Percentiles rank a stretch among this genome's conserved stretches.
phyloP scores from a whole-genome alignment of 2,329 filamentous ascomycete genomes.

The Nemania sp. region DNA sequence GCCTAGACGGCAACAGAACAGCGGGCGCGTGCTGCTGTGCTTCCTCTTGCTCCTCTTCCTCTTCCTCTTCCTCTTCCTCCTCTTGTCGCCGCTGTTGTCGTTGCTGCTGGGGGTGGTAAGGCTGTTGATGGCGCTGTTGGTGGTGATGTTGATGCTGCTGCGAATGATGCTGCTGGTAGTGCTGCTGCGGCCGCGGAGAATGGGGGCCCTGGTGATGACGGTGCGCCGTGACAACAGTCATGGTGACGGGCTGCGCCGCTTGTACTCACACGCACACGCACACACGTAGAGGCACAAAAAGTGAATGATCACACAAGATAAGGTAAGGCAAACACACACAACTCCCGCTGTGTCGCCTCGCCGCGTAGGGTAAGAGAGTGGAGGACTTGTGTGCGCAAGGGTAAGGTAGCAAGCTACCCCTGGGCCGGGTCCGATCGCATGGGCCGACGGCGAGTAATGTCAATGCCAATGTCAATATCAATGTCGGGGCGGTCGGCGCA shows the following conservation, averaged over 20 bases:
- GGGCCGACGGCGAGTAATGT: background rate
- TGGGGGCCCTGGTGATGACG: slow-evolving; percentile 29
- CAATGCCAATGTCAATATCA: too few relatives aligned
- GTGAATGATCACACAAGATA: background rate
- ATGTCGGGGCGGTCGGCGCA: too few relatives aligned
- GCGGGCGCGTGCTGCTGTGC: slow-evolving; percentile 5
- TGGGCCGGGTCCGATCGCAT: slow-evolving; percentile 12
- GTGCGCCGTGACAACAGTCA: slow-evolving; percentile 37
- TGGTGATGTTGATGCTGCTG: slow-evolving; percentile 19
- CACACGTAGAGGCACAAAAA: too few relatives aligned
- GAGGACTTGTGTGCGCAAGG: slow-evolving; percentile 1
- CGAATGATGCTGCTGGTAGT: slow-evolving; percentile 13
- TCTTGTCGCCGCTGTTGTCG: too few relatives aligned
- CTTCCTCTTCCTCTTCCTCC: too few relatives aligned
- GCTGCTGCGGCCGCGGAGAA: slow-evolving; percentile 25
- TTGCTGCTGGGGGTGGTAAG: too few relatives aligned
- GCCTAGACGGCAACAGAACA: slow-evolving; percentile 23
- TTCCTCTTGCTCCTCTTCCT: slow-evolving; percentile 13
- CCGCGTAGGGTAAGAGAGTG: too few relatives aligned
- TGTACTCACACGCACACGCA: slow-evolving; percentile 23
- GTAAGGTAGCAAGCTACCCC: slow-evolving; percentile 21
- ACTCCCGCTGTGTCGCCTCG: background rate
- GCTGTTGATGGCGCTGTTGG: too few relatives aligned
- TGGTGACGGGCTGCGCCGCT: slow-evolving; percentile 23
- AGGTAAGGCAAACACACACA: too few relatives aligned